Evolutionary conservation across 148 eudicot species (phyloP).

Genomic region (Camellia lanceoleosa): DNA sequence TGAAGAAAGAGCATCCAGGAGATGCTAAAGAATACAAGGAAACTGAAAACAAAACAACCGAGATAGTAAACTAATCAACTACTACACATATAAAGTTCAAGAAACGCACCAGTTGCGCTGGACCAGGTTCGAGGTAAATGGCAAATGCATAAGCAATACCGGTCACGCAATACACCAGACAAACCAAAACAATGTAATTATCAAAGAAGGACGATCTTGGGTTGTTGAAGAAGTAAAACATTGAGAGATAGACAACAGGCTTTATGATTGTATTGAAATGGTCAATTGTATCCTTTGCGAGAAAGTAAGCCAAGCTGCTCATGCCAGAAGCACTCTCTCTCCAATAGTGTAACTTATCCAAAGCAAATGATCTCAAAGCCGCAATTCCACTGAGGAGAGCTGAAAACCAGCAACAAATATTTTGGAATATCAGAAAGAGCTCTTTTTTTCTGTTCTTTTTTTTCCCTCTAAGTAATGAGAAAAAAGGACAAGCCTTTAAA

Average conservation of each 20-base stretch:
- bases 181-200: slow-evolving; percentile 52
- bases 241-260: slow-evolving; percentile 71
- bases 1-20: no score
- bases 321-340: slow-evolving; percentile 76
- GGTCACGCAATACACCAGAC: slow-evolving; percentile 73
- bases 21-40: no score
- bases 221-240: slow-evolving; percentile 82
- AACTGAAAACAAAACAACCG: no score
- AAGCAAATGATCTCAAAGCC: slow-evolving; percentile 61
- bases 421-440: slow-evolving; percentile 6
- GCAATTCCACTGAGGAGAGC: slow-evolving; percentile 70
- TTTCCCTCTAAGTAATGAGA: background rate
- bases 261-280: slow-evolving; percentile 51
- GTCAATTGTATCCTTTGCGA: slow-evolving; percentile 71
- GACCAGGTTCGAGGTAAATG: slow-evolving; percentile 59
- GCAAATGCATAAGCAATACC: slow-evolving; percentile 66
- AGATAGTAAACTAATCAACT: background rate
- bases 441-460: background rate
- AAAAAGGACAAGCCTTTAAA: background rate
- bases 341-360: slow-evolving; percentile 69
- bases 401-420: slow-evolving; percentile 26
- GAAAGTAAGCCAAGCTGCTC: slow-evolving; percentile 71
- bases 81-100: background rate
- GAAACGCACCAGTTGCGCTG: slow-evolving; percentile 62
- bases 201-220: slow-evolving; percentile 64